Conservation (phyloP, 2,329 filamentous ascomycete species). For the Fusarium paranaense region DNA sequence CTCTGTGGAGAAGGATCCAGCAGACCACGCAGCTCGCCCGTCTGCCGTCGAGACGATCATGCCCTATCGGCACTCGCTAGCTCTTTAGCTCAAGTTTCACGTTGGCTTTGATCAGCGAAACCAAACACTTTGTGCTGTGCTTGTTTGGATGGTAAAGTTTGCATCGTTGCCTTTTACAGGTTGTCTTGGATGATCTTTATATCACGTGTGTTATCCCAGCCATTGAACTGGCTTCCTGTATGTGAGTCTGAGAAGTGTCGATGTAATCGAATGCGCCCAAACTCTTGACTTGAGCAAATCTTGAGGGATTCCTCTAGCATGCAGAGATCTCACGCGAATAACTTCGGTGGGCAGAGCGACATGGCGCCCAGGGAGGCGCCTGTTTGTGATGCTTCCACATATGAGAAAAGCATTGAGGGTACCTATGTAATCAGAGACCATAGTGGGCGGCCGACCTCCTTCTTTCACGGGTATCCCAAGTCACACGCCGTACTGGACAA, state of each 20-base stretch:
- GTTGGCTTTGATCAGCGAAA: slow-evolving; percentile 20
- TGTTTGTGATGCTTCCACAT: not conserved
- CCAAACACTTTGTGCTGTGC: not conserved
- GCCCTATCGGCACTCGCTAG: not conserved
- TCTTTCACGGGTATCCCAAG: no score
- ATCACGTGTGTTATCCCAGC: not conserved
- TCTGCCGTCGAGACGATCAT: slow-evolving; percentile 13
- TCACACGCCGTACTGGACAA: no score
- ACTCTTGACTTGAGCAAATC: not conserved
- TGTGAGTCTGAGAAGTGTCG: not conserved
- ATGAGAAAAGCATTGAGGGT: not conserved
- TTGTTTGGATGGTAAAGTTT: not conserved
- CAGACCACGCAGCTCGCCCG: slow-evolving; percentile 14
- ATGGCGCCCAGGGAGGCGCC: not conserved
- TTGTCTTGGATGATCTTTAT: not conserved
- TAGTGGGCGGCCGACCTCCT: not conserved
- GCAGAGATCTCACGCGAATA: not conserved
- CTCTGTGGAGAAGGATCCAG: slow-evolving; percentile 26
- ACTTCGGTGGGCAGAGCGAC: not conserved
- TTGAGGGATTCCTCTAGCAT: not conserved
- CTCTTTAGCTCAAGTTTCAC: slow-evolving; percentile 16
- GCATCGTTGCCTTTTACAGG: not conserved
- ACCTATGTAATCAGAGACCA: not conserved
- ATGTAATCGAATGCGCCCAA: not conserved
- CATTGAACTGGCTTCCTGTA: not conserved